Evolutionary conservation across 2,329 filamentous ascomycete species (phyloP), one percentile per base, ranked within the genome.

Genomic region (Hirsutella minnesotensis): DNA sequence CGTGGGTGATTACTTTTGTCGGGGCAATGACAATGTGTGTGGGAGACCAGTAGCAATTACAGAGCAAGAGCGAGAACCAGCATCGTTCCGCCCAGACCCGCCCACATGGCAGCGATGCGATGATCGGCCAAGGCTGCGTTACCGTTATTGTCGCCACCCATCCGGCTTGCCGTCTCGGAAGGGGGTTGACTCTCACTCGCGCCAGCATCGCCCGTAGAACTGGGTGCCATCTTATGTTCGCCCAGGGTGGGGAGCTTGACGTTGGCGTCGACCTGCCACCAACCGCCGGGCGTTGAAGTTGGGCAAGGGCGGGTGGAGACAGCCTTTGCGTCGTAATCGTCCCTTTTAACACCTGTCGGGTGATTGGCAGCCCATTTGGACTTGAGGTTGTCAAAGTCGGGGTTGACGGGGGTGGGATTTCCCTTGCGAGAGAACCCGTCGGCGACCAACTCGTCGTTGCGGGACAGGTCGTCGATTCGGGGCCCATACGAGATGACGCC

Each of bases 301-400:
- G 87, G 87, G 61, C 87, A 94, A 3, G 72, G 64, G 3, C 82
- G 77, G 2, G 82, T 75, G 1, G 76, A 77, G 13, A 80, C 67
- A 9, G 69, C 66, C 2, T 65, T 70, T 5, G 80, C 69, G 19
- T 73, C 72, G 64, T 94, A 94, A 22, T 74, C 73, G 2, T 75
- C 72, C 41, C 72, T 73, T 35, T 72, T 70, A 35, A 90, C 73
- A 29, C 86, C 83, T 0, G 77, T 77, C 0, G 87, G 86, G 8
- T 67, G 74, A 42, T 86, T 65, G 4, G 76, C 82, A 7, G 79
- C 79, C 87, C 87, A 94, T 51, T 86, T 79, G 22, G 67, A 70
- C 65, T 81, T 79, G 46, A 94, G 72, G 58, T 92, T 92, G 52
- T 68, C 58, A 58, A 90, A 94, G 57, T 94, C 87, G 0, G 87